A percentile compares a stretch with the other conserved stretches of the same genome.
These are phyloP conservation scores for Scytalidium lignicola DNA, from an alignment of 2,329 filamentous ascomycete genomes.

Conservation along the genomic window DNA sequence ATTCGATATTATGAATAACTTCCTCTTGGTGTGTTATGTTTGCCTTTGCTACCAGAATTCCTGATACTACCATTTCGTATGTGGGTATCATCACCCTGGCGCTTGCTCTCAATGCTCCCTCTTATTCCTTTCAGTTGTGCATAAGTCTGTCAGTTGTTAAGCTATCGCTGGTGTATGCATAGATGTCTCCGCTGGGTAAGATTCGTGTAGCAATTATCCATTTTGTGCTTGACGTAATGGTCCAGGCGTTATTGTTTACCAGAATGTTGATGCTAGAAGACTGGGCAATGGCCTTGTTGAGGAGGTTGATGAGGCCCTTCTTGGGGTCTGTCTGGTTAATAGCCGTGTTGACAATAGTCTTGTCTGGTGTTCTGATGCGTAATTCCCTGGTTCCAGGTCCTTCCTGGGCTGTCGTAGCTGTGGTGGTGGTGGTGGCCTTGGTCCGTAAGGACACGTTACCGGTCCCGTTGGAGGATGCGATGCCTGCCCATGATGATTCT, in stretches of 20 bases:
- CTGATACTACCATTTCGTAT: not conserved
- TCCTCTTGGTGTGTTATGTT: not conserved
- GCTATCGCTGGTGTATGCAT: not conserved
- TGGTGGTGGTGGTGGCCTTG: not conserved
- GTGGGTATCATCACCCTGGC: not conserved
- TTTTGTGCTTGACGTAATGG: not conserved
- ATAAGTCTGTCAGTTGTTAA: not conserved
- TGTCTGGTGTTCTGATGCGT: not conserved
- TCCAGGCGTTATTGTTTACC: not conserved
- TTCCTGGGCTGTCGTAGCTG: not conserved
- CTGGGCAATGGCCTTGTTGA: not conserved
- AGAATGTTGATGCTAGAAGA: not conserved
- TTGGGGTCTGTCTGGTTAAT: not conserved
- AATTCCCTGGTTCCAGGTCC: not conserved
- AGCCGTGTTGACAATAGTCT: not conserved
- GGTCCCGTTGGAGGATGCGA: not conserved
- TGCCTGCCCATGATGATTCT: not conserved
- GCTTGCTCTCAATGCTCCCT: not conserved
- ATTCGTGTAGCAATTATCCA: not conserved
- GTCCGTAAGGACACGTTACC: not conserved
- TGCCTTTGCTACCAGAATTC: not conserved
- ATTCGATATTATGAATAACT: not conserved
- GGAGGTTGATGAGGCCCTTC: not conserved
- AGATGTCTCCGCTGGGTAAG: not conserved
- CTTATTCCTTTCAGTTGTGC: not conserved